Percentiles rank a stretch among this genome's conserved stretches.
Evolutionary conservation across 2,329 filamentous ascomycete genomes (phyloP).

Genomic region (Alternaria sp.): DNA sequence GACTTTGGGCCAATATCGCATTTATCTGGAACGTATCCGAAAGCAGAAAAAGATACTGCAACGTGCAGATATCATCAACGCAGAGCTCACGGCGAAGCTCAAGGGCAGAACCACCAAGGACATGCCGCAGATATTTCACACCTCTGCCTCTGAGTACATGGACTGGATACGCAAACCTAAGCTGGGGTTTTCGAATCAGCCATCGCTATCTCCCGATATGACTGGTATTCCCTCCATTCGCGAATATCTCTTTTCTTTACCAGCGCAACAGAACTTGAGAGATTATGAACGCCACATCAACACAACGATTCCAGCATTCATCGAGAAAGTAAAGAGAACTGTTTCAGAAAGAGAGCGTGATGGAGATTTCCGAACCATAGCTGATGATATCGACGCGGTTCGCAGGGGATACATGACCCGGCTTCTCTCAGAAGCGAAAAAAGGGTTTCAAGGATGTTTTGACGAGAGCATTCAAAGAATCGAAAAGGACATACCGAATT

Average conservation of each 20-base stretch:
- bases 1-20: no score
- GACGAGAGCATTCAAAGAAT: no score
- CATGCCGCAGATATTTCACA: slow-evolving; percentile 14
- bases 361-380: slow-evolving; percentile 26
- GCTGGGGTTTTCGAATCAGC: slow-evolving; percentile 2
- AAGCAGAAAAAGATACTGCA: no score
- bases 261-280: slow-evolving; percentile 22
- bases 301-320: slow-evolving; percentile 9
- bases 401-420: slow-evolving; percentile 16
- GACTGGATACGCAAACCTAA: slow-evolving; percentile 17
- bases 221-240: slow-evolving; percentile 31
- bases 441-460: no score
- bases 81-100: no score
- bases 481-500: not conserved
- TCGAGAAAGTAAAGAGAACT: slow-evolving; percentile 24
- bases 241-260: slow-evolving; percentile 21
- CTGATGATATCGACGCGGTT: slow-evolving; percentile 21
- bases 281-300: slow-evolving; percentile 24
- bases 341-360: slow-evolving; percentile 8
- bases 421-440: no score
- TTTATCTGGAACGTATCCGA: no score
- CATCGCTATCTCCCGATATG: slow-evolving; percentile 16
- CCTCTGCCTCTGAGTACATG: slow-evolving; percentile 31
- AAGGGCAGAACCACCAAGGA: not conserved
- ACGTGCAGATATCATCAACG: no score